phyloP scores from a whole-genome alignment of 805 yeast genomes.

The Teunomyces cretensis region DNA sequence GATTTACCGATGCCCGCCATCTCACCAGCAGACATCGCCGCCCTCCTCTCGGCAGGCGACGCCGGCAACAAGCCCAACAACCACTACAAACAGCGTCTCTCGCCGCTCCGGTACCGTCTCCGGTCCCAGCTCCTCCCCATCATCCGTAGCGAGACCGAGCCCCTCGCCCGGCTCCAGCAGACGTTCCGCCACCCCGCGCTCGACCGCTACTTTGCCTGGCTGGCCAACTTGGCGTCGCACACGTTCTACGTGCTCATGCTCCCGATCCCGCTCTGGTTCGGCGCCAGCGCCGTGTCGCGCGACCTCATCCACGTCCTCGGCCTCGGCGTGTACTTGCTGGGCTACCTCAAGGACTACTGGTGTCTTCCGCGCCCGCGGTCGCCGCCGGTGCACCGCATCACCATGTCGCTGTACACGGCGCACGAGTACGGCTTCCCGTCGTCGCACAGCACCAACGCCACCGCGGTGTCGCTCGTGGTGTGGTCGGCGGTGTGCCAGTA shows the following conservation, averaged over 20 bases:
- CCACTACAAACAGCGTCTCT: slow-evolving; percentile 61
- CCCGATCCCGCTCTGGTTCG: slow-evolving; percentile 85
- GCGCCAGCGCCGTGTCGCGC: slow-evolving; percentile 54
- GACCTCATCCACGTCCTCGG: slow-evolving; percentile 63
- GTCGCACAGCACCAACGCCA: slow-evolving; percentile 92
- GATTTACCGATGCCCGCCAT: slow-evolving; percentile 2
- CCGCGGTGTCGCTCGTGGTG: slow-evolving; percentile 64
- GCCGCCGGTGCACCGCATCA: slow-evolving; percentile 88
- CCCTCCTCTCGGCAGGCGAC: slow-evolving; percentile 38
- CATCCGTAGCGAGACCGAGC: slow-evolving; percentile 63
- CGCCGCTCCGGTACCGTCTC: slow-evolving; percentile 52
- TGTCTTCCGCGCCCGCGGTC: slow-evolving; percentile 91
- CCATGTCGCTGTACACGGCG: slow-evolving; percentile 87
- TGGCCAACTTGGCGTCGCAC: slow-evolving; percentile 90
- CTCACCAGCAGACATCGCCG: slow-evolving; percentile 12
- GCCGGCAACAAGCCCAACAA: slow-evolving; percentile 73
- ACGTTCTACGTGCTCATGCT: slow-evolving; percentile 88
- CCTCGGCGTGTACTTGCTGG: slow-evolving; percentile 70
- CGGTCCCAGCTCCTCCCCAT: slow-evolving; percentile 55
- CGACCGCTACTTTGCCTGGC: slow-evolving; percentile 79
- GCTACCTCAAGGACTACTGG: slow-evolving; percentile 75
- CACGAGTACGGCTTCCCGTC: slow-evolving; percentile 95
- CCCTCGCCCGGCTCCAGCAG: slow-evolving; percentile 58
- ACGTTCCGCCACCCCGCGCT: slow-evolving; percentile 45
- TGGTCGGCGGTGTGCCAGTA: slow-evolving; percentile 11